A percentile compares a stretch with the other conserved stretches of the same genome.
Conservation (phyloP, 257 asterid genomes). For the Lavandula angustifolia region DNA sequence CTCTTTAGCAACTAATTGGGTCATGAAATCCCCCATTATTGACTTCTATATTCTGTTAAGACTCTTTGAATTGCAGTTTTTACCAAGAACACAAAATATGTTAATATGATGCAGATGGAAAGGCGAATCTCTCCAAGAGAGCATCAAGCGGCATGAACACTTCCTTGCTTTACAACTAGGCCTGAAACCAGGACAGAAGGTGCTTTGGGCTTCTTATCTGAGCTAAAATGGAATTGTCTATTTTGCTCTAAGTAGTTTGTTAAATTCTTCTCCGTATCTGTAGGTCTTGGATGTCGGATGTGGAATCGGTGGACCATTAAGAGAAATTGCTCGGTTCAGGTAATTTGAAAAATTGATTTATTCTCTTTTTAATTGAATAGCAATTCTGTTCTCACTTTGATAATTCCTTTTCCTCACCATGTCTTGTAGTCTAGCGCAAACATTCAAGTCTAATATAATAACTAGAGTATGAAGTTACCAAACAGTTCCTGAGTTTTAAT, state of each 20-base stretch:
- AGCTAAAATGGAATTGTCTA: slow-evolving; percentile 21
- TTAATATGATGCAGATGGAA: slow-evolving; percentile 61
- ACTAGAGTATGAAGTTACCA: neutral
- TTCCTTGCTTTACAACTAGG: slow-evolving; percentile 91
- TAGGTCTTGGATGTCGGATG: slow-evolving; percentile 99
- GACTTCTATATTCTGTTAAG: neutral
- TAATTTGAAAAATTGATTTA: slow-evolving; percentile 28
- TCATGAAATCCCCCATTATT: neutral
- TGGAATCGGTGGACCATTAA: slow-evolving; percentile 96
- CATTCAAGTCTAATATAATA: neutral
- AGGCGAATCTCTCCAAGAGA: slow-evolving; percentile 91
- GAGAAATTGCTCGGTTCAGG: slow-evolving; percentile 98
- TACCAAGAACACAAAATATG: neutral
- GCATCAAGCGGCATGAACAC: slow-evolving; percentile 93
- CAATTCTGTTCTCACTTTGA: neutral
- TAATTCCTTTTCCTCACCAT: neutral
- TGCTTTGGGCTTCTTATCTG: slow-evolving; percentile 22
- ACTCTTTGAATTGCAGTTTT: neutral
- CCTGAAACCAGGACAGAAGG: slow-evolving; percentile 89
- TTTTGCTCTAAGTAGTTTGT: slow-evolving; percentile 14
- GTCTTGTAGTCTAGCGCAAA: neutral
- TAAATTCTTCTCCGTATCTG: slow-evolving; percentile 28
- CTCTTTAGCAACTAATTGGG: neutral
- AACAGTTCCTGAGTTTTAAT: neutral
- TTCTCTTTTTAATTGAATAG: slow-evolving; percentile 14